Base-by-base conservation (phyloP, 768 basidiomycete genomes). In the Trametopsis cervina region DNA sequence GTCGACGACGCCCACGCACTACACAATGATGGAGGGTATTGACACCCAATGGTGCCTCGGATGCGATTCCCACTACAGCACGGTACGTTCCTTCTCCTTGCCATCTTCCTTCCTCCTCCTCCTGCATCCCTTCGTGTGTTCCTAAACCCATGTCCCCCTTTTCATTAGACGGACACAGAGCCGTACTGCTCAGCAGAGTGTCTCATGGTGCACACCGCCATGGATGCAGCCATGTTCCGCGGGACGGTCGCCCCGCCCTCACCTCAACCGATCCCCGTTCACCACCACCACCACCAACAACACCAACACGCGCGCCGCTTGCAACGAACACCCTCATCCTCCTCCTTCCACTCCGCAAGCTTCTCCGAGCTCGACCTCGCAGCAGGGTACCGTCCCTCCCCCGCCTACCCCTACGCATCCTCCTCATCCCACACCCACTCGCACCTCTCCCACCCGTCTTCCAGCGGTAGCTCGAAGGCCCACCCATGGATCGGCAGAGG, bases 11-110 rank as follows among this genome's bases (percentile, higher is more conserved):
- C 9, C 29, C 7, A 33, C 29, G 9, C 7, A 33, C 7, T 7
- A 7, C 29, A 33, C 27, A 24, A 45, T 36, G 44, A 47, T 47
- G 46, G 18, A 46, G 18, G 44, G 18, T 10, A 37, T 47, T 37
- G 46, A 47, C 39, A 27, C 26, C 2, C 38, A 40, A 11, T 47
- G 46, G 46, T 47, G 46, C 39, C 39, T 47, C 24, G 17, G 26
- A 22, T 47, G 46, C 46, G 39, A 22, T 18, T n/a, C n/a, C n/a
- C 23, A 23, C 23, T 25, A 6, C 35, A 46, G 46, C 38, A 40
- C 38, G 27, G 39, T 47, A 17, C 13, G n/a, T 18, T 18, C 39
- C 7, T 18, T 27, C 25, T 44, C 25, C 15, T 33, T 25, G 36
- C 26, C 46, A 18, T 40, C 46, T n/a, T 2, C 21, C 13, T n/a